Base-by-base conservation (phyloP, 176 grass and related monocot species). In the Carex cristatella region DNA sequence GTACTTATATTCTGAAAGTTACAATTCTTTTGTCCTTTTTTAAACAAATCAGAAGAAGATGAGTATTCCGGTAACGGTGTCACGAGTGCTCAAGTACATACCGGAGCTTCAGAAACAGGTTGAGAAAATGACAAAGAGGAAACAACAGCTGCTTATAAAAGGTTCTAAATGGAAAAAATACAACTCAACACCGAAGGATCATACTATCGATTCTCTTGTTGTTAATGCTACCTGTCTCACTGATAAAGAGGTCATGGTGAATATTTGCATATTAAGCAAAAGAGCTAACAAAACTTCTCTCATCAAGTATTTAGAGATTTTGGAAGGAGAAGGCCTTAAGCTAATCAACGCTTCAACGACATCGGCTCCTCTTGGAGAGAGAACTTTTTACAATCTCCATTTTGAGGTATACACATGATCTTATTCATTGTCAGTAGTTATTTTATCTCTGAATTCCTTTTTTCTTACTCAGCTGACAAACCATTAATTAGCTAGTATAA, bases 81-180 rank as follows among this genome's bases (percentile, higher is more conserved):
- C 93, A 2, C 88, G 86, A 44, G 89, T 88, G 12, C 56, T 95
- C 68, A 93, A 92, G 85, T 95, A 93, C 89, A 94, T 94, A 69
- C 95, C 95, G 2, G 89, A 94, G 84, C 91, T 97, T 82, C 92
- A 94, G 69, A 91, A 88, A 33, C 82, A 92, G 69, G 86, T 97
- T 2, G 75, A 67, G 19, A 86, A 38, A 19, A 79, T 98, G 73
- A 79, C 88, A 71, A 83, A 72, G 62, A 98, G 62, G 69, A 95
- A 92, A 87, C 87, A 94, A 55, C 85, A 94, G 62, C 81, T 94
- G 5, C 69, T 89, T 0, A 60, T 60, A 18, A 79, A 69, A 3
- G 84, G 69, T 53, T 89, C 87, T 81, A 88, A 77, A 13, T 54
- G 16, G 65, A 74, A 79, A 55, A 86, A 88, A 69, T 1, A 3